Evolutionary conservation across 2,329 filamentous ascomycete species (phyloP).

Genomic region (Tolypocladium amazonense): DNA sequence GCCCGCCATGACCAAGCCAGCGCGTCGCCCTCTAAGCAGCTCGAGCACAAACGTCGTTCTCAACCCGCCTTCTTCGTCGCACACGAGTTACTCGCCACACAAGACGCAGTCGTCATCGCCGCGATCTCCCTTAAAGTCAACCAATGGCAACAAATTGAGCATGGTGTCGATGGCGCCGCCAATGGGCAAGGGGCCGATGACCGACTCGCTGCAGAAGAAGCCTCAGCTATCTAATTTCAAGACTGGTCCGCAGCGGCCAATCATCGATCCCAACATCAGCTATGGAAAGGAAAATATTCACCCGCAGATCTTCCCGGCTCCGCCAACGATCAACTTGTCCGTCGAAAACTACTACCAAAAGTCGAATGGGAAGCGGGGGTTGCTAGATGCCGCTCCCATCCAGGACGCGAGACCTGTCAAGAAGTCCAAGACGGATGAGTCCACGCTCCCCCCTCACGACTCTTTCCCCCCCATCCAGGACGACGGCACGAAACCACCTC

Average conservation of each 20-base stretch:
- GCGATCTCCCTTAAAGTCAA: conserved; percentile 42
- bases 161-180: conserved; percentile 59
- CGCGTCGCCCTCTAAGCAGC: conserved; percentile 35
- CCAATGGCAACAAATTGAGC: conserved; percentile 51
- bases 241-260: conserved; percentile 41
- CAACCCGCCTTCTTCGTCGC: conserved; percentile 45
- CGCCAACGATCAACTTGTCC: conserved; percentile 35
- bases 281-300: conserved; percentile 48
- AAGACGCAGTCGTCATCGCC: conserved; percentile 56
- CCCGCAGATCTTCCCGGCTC: conserved; percentile 38
- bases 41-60: conserved; percentile 55
- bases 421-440: conserved; percentile 53
- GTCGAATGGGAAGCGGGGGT: conserved; percentile 44
- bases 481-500: conserved; percentile 78
- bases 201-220: conserved; percentile 62
- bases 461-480: conserved; percentile 77
- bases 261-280: conserved; percentile 28
- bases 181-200: conserved; percentile 37
- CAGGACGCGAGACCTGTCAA: conserved; percentile 59
- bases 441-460: conserved; percentile 53
- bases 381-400: conserved; percentile 64
- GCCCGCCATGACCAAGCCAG: conserved; percentile 37
- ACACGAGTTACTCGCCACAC: conserved; percentile 54
- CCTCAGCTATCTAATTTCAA: conserved; percentile 49
- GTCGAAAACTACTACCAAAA: conserved; percentile 44